Conservation (phyloP, 2,329 filamentous ascomycete genomes). For the Cryphonectria naterciae region DNA sequence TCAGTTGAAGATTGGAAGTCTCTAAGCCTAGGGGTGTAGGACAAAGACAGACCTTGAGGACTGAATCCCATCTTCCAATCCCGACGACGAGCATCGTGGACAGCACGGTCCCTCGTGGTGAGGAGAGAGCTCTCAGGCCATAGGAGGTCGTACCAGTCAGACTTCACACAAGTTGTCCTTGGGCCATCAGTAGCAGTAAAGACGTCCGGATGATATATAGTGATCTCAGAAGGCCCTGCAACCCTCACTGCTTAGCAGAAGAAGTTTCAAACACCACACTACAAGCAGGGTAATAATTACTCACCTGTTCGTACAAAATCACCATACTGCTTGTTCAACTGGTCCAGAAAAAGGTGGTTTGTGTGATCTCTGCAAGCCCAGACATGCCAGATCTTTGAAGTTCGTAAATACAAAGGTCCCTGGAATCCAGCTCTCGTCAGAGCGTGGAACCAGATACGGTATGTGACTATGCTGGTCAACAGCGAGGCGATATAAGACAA, state of each 20-base stretch:
- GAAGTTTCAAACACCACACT: background rate
- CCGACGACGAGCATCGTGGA: constrained; percentile 29
- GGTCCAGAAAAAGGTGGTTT: constrained; percentile 33
- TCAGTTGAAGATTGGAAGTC: background rate
- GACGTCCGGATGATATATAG: constrained; percentile 35
- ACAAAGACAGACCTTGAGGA: background rate
- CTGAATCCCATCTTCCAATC: constrained; percentile 1
- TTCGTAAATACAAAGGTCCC: background rate
- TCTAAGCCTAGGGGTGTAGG: background rate
- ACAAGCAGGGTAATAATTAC: background rate
- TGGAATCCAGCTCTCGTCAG: background rate
- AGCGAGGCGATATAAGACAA: background rate
- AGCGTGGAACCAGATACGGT: background rate
- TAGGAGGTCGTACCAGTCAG: constrained; percentile 37
- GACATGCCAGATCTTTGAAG: constrained; percentile 42
- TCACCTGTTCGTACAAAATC: constrained; percentile 36
- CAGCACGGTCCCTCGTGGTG: constrained; percentile 31
- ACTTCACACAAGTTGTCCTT: constrained; percentile 34
- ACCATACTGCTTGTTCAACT: constrained; percentile 33
- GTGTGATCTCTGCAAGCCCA: constrained; percentile 33
- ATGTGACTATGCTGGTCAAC: background rate
- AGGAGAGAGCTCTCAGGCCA: constrained; percentile 31
- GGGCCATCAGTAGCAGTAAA: constrained; percentile 34
- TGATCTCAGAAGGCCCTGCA: constrained; percentile 30
- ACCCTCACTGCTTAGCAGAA: background rate